Evolutionary conservation across 78 protist species (phyloP), one percentile per base, ranked within the genome.

Genomic region (Tieghemostelium lacteum): DNA sequence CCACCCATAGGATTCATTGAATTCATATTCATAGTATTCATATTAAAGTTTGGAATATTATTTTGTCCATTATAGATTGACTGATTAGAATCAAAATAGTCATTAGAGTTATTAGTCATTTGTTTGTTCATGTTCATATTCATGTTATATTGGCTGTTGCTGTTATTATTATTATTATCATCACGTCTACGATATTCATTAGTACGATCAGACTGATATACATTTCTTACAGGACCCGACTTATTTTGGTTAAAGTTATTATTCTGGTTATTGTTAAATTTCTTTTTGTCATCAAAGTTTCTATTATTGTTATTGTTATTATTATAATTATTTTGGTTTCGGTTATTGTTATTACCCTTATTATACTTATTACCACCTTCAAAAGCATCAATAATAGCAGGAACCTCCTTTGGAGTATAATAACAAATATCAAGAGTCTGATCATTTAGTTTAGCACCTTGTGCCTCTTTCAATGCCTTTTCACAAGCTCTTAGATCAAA

Each of bases 401-500:
- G 80, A 6, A 28, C 20, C 42, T 83, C 91, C 50, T 83, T 83
- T 83, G 91, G 91, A 40, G 91, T 73, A 24, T 73, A 83, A 34
- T 69, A 61, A 33, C 31, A 55, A 12, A 83, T 33, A 42, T 83
- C 91, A 1, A 83, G 37, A 42, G 52, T 40, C 60, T 83, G 91
- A 28, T 63, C 91, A 17, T 34, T 0, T 31, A 83, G 60, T 57
- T 52, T 49, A 12, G 28, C 40, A 22, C 91, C 91, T 19, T 83
- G 63, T 3, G 73, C 91, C 4, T 39, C 72, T 24, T 63, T 36
- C 29, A 83, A 69, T 40, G 93, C 93, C 50, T 86, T 86, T 22
- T 86, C 87, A 75, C 80, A 74, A 20, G 93, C 36, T 86, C 93
- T 86, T 16, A 73, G 20, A 62, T 86, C 93, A 86, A 67, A 86